A percentile compares a stretch with the other conserved stretches of the same genome.
Evolutionary conservation across 352 stramenopile genomes (phyloP).

Genomic region (Halophytophthora polymorphica): DNA sequence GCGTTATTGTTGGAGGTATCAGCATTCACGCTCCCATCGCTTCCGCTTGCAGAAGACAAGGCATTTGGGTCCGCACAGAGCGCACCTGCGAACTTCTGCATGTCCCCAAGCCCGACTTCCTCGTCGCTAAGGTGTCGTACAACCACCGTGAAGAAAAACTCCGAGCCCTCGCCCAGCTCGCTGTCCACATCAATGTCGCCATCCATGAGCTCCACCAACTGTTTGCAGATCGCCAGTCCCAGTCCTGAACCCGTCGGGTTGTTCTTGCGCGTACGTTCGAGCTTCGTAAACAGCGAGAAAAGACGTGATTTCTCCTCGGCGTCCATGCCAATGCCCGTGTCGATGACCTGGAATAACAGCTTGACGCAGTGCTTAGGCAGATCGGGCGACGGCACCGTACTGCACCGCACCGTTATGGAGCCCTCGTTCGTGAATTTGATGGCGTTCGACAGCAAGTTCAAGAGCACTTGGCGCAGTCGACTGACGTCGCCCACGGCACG

Average conservation of each 20-base stretch:
- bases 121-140: conserved; percentile 52
- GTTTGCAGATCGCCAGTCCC: conserved; percentile 71
- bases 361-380: conserved; percentile 56
- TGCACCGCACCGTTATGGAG: conserved; percentile 66
- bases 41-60: conserved; percentile 13
- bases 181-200: conserved; percentile 71
- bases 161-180: conserved; percentile 51
- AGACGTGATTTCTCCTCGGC: conserved; percentile 57
- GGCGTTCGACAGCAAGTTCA: conserved; percentile 73
- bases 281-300: conserved; percentile 67
- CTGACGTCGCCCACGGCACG: conserved; percentile 59
- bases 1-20: conserved; percentile 20
- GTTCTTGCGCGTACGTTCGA: conserved; percentile 63
- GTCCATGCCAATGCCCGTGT: conserved; percentile 70
- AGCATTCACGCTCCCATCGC: conserved; percentile 5
- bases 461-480: conserved; percentile 61
- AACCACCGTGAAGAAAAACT: conserved; percentile 72
- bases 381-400: conserved; percentile 47
- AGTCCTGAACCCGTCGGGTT: conserved; percentile 66
- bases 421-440: conserved; percentile 81
- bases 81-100: conserved; percentile 40
- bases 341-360: conserved; percentile 67
- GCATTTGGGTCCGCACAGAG: conserved; percentile 20
- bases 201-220: conserved; percentile 70
- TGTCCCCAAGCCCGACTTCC: conserved; percentile 36